Percentiles rank a stretch among this genome's conserved stretches.
Conservation (phyloP, 2,329 filamentous ascomycete species). For the Ceratocystis cacaofunesta region DNA sequence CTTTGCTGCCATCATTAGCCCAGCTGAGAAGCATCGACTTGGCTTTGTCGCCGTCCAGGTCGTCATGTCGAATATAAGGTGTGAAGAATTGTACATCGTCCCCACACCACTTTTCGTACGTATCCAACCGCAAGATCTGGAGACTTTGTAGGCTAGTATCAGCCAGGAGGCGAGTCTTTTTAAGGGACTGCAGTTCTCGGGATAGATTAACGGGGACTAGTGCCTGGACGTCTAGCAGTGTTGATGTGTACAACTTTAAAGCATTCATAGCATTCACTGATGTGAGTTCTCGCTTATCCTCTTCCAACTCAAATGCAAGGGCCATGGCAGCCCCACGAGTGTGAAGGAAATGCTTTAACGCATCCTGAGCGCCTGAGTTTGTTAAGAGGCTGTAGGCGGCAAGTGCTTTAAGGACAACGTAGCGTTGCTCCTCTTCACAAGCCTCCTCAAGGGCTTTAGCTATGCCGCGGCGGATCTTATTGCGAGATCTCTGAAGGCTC, state of each 20-base stretch:
- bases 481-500: slow-evolving; percentile 46
- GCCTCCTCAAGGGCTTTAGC: slow-evolving; percentile 53
- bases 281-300: slow-evolving; percentile 28
- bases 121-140: slow-evolving; percentile 59
- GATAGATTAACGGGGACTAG: slow-evolving; percentile 59
- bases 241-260: slow-evolving; percentile 59
- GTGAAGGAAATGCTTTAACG: slow-evolving; percentile 62
- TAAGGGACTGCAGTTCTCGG: slow-evolving; percentile 53
- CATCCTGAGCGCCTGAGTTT: slow-evolving; percentile 65
- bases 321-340: slow-evolving; percentile 56
- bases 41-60: slow-evolving; percentile 46
- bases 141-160: slow-evolving; percentile 51
- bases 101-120: slow-evolving; percentile 65
- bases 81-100: slow-evolving; percentile 74
- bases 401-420: slow-evolving; percentile 54
- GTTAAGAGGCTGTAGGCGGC: slow-evolving; percentile 71
- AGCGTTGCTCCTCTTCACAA: slow-evolving; percentile 32
- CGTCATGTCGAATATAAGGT: slow-evolving; percentile 73
- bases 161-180: slow-evolving; percentile 55
- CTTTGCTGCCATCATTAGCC: slow-evolving; percentile 45
- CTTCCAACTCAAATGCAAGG: slow-evolving; percentile 38
- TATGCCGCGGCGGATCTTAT: slow-evolving; percentile 50
- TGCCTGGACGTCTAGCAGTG: slow-evolving; percentile 60
- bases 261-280: slow-evolving; percentile 44
- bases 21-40: slow-evolving; percentile 47